Base-by-base conservation (phyloP, 805 yeast species). In the Candida oleophila region DNA sequence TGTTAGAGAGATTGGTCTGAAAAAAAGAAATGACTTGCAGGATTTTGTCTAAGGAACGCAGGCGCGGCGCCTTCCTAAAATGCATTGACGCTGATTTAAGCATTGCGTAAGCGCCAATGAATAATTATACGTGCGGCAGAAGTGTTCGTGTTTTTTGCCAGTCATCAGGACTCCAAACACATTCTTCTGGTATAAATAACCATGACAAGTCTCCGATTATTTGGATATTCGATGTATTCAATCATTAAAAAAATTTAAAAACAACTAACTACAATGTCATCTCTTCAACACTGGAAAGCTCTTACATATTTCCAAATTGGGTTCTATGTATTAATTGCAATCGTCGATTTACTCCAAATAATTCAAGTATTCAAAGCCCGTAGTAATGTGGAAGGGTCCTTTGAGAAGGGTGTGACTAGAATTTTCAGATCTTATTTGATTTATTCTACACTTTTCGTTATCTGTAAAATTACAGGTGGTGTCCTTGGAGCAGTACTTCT, bases 381-480 rank as follows among this genome's bases (percentile, higher is more conserved):
- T 11, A 21, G 37, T 19, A 15, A 30, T 14, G 15, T 18, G 3
- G 5, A 14, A 8, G 22, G 15, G 14, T 12, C 34, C 18, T 22
- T 32, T 11, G 35, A 16, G 2, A 30, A 15, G n/a, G 34, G 21
- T 16, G 21, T 32, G 3, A 14, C 12, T 7, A 30, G 14, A 19
- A 32, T 41, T 19, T 5, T 21, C 36, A 25, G 15, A 14, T 25
- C 4, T 30, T 41, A 36, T 20, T 7, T 20, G n/a, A 4, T 21
- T 8, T 42, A 32, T 19, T 36, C 46, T 22, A 19, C 42, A 3
- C 4, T 54, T 4, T 52, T 52, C 35, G 37, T 36, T 20, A 3
- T 34, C 7, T 46, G 43, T 42, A 54, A 54, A 39, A 37, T 52
- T 7, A 49, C 47, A 3, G 57, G 57, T 19, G 55, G 47, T 32